A percentile compares a stretch with the other conserved stretches of the same genome.
These are phyloP conservation scores for Theileria sp. DNA, from an alignment of 169 alveolate species.

Conservation along the genomic window DNA sequence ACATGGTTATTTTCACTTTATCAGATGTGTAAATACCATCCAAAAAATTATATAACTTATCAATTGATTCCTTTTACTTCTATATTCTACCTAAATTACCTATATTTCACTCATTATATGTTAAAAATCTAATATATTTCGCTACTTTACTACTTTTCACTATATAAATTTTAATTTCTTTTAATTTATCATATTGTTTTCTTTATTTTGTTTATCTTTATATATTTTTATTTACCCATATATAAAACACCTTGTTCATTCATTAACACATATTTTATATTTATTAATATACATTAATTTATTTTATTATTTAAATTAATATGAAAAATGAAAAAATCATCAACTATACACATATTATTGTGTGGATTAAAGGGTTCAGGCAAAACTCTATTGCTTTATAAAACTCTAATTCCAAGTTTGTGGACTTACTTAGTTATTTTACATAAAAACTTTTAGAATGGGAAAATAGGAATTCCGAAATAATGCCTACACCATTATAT, in stretches of 20 bases:
- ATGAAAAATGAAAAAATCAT: conserved; percentile 3
- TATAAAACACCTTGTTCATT: background rate
- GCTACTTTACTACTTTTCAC: background rate
- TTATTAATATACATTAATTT: background rate
- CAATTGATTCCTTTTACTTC: background rate
- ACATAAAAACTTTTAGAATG: conserved; percentile 33
- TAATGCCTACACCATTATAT: conserved; percentile 53
- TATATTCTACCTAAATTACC: background rate
- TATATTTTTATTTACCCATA: background rate
- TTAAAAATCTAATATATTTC: background rate
- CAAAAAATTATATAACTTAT: background rate
- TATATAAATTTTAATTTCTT: background rate
- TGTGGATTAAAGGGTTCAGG: conserved; percentile 66
- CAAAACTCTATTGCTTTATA: conserved; percentile 59
- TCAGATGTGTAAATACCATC: background rate
- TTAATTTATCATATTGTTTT: background rate
- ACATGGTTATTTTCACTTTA: background rate
- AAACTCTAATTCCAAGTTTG: conserved; percentile 55
- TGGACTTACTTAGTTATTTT: background rate
- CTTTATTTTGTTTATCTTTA: background rate
- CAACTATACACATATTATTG: conserved; percentile 41
- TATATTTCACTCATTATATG: background rate
- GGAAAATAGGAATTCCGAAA: conserved; percentile 26
- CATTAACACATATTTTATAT: background rate
- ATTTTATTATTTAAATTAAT: background rate